Conservation (phyloP, 1,139 yeast species). For the Blastobotrys buckinghamii region DNA sequence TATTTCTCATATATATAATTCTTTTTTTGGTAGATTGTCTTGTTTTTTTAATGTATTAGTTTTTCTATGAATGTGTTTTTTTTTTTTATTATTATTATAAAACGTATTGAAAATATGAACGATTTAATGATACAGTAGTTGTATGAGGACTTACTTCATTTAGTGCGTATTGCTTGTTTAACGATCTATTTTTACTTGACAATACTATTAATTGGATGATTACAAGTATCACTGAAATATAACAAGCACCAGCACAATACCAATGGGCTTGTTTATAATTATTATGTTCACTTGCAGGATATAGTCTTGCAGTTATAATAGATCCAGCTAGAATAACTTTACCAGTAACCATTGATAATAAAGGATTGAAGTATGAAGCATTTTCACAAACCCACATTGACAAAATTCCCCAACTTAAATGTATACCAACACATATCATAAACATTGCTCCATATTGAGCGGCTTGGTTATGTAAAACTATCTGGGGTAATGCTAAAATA, state of each 20-base stretch:
- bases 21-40: neutral
- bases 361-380: neutral
- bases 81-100: neutral
- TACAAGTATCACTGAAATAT: neutral
- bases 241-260: conserved; percentile 1
- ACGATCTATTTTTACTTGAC: neutral
- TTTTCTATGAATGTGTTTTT: neutral
- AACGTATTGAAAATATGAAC: neutral
- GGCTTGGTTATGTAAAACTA: neutral
- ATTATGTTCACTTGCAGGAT: neutral
- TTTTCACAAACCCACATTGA: neutral
- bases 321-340: neutral
- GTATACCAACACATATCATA: neutral
- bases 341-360: neutral
- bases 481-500: neutral
- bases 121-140: neutral
- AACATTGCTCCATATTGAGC: conserved; percentile 8
- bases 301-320: neutral
- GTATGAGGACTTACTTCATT: conserved; percentile 1
- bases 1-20: neutral
- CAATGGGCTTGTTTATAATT: neutral
- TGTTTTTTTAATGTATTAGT: neutral
- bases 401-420: neutral
- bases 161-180: neutral
- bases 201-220: neutral